A percentile compares a stretch with the other conserved stretches of the same genome.
These are phyloP conservation scores for Psilocybe sp. DNA, from an alignment of 768 basidiomycete genomes.

Conservation along the genomic window DNA sequence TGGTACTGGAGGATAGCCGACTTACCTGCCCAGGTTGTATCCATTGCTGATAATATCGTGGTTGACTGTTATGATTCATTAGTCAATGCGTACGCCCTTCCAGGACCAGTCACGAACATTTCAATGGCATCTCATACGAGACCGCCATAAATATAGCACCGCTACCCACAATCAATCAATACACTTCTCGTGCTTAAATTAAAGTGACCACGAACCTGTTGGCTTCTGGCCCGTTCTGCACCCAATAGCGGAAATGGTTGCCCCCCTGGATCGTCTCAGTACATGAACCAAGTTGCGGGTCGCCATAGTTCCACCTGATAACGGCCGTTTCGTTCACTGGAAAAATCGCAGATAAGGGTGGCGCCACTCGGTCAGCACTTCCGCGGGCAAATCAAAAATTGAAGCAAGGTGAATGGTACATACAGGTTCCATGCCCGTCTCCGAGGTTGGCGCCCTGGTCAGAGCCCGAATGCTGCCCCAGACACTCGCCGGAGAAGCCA, in stretches of 20 bases:
- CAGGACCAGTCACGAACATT: conserved; percentile 32
- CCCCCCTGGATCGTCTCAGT: conserved; percentile 84
- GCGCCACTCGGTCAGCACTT: neutral
- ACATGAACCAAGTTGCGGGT: conserved; percentile 81
- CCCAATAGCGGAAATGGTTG: conserved; percentile 87
- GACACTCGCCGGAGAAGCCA: conserved; percentile 72
- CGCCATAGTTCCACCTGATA: conserved; percentile 83
- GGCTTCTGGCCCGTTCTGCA: conserved; percentile 62
- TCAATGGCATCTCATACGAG: conserved; percentile 70
- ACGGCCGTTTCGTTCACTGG: conserved; percentile 79
- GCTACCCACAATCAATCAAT: conserved; percentile 27
- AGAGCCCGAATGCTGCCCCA: conserved; percentile 75
- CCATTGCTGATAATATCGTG: conserved; percentile 79
- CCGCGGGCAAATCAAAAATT: conserved; percentile 1
- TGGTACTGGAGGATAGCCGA: too few relatives aligned
- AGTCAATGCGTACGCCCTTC: neutral
- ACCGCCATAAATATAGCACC: conserved; percentile 74
- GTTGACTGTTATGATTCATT: conserved; percentile 29
- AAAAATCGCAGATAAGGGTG: neutral
- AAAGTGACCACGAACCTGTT: conserved; percentile 45
- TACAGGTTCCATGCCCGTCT: conserved; percentile 74
- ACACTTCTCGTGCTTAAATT: neutral
- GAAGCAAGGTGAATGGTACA: conserved; percentile 21
- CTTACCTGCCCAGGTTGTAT: conserved; percentile 74
- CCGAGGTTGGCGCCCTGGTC: conserved; percentile 77